Evolutionary conservation across 148 eudicot species (phyloP).

Genomic region (Rhododendron simsii): DNA sequence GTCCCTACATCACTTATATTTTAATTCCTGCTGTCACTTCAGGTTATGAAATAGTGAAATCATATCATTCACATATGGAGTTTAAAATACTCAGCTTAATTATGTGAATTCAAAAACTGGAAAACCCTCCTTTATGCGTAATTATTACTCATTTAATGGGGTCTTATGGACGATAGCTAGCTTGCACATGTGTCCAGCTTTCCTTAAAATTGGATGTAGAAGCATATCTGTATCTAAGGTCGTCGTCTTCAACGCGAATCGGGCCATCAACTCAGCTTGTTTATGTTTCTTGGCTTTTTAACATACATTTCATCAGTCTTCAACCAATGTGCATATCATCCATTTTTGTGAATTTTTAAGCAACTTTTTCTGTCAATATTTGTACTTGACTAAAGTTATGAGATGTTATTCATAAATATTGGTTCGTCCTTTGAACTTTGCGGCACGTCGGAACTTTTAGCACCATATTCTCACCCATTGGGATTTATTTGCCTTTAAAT

Average conservation of each 20-base stretch:
- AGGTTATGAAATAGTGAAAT: not conserved
- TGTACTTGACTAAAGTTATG: not conserved
- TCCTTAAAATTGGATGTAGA: not conserved
- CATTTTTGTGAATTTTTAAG: not conserved
- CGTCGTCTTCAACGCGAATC: not conserved
- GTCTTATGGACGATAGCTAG: not conserved
- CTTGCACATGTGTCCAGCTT: not conserved
- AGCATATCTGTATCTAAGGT: not conserved
- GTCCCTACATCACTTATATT: not conserved
- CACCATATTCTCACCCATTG: not conserved
- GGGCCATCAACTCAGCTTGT: not conserved
- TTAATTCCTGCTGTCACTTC: not conserved
- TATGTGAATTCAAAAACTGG: not conserved
- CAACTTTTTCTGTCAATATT: not conserved
- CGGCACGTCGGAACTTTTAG: not conserved
- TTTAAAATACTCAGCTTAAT: not conserved
- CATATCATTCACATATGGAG: not conserved
- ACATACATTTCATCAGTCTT: not conserved
- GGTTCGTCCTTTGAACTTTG: not conserved
- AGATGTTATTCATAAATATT: not conserved
- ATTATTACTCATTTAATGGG: not conserved
- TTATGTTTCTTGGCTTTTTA: not conserved
- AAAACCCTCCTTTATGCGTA: not conserved
- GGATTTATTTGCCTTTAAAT: not conserved
- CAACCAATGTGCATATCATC: not conserved